phyloP scores from a whole-genome alignment of 352 stramenopile species.

The Globisporangium sylvaticum region DNA sequence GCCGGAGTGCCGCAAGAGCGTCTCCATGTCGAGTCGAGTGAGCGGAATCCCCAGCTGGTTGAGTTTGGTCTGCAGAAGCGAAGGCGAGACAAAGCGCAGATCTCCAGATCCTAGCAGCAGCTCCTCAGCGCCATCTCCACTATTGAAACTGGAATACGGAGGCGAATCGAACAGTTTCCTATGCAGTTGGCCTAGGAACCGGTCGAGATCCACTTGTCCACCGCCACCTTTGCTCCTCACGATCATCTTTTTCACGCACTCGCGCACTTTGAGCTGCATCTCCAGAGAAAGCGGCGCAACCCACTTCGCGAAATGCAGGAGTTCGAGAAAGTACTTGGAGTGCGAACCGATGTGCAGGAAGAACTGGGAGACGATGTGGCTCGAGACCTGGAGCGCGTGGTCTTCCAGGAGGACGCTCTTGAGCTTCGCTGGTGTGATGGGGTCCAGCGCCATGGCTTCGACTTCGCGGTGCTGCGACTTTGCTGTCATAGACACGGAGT shows the following conservation, averaged over 20 bases:
- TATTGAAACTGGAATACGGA: neutral
- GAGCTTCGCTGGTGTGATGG: slow-evolving; percentile 31
- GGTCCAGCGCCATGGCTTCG: slow-evolving; percentile 20
- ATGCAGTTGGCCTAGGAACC: slow-evolving; percentile 38
- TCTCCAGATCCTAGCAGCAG: neutral
- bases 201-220: slow-evolving; percentile 43
- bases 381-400: slow-evolving; percentile 34
- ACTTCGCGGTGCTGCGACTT: slow-evolving; percentile 18
- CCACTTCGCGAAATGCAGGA: slow-evolving; percentile 40
- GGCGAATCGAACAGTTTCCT: slow-evolving; percentile 29
- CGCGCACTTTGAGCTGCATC: slow-evolving; percentile 29
- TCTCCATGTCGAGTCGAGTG: slow-evolving; percentile 26
- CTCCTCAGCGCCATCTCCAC: neutral
- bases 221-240: slow-evolving; percentile 42
- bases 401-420: slow-evolving; percentile 29
- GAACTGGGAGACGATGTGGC: slow-evolving; percentile 45
- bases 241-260: slow-evolving; percentile 34
- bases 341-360: slow-evolving; percentile 42
- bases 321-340: slow-evolving; percentile 44
- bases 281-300: slow-evolving; percentile 30
- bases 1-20: slow-evolving; percentile 46
- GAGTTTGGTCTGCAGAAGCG: slow-evolving; percentile 33
- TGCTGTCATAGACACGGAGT: neutral
- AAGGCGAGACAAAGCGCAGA: slow-evolving; percentile 20
- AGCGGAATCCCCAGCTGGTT: slow-evolving; percentile 46